Evolutionary conservation across 2,329 filamentous ascomycete species (phyloP).

Genomic region (Pseudopyricularia cyperi): DNA sequence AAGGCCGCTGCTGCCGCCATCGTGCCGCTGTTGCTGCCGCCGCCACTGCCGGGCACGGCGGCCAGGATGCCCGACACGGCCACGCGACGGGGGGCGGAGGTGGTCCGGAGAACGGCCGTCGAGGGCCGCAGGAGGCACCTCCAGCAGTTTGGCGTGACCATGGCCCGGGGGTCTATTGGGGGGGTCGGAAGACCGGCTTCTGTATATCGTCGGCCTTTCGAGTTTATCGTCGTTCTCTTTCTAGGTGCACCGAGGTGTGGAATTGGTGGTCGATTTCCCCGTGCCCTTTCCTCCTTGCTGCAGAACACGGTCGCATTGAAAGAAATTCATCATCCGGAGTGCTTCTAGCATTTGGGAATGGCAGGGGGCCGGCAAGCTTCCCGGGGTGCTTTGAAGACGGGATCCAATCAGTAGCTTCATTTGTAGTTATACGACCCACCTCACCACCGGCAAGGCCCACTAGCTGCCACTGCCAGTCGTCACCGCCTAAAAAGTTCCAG

Average conservation of each 20-base stretch:
- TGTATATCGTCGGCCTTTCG: not conserved
- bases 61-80: constrained; percentile 6
- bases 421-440: not conserved
- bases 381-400: not conserved
- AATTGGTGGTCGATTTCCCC: not conserved
- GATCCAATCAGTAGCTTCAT: constrained; percentile 1
- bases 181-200: not conserved
- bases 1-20: constrained; percentile 24
- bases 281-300: not conserved
- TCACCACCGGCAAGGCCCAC: not conserved
- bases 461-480: not conserved
- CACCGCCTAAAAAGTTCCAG: not conserved
- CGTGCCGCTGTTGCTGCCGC: constrained; percentile 6
- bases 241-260: not conserved
- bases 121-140: constrained; percentile 40
- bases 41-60: not conserved
- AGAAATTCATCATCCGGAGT: not conserved
- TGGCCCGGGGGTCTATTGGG: constrained; percentile 14
- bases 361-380: not conserved
- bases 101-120: constrained; percentile 12
- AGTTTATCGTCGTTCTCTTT: not conserved
- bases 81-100: constrained; percentile 11
- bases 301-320: not conserved
- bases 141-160: constrained; percentile 46
- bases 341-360: not conserved